A percentile compares a stretch with the other conserved stretches of the same genome.
These are phyloP conservation scores for Scheffersomyces stipitis DNA, from an alignment of 805 yeast species.

Conservation along the genomic window DNA sequence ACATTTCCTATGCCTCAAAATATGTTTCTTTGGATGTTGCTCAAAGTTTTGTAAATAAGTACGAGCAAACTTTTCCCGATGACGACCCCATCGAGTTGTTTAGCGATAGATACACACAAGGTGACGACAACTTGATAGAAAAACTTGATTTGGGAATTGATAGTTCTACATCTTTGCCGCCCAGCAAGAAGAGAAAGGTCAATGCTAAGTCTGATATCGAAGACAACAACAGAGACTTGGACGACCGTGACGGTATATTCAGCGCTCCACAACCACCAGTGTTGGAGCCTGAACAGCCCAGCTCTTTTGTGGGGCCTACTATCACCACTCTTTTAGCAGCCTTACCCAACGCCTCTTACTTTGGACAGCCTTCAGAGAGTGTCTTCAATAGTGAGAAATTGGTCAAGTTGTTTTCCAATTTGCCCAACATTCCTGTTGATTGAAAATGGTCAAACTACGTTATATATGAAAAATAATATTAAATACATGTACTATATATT, in stretches of 20 bases:
- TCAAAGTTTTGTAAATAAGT: constrained; percentile 64
- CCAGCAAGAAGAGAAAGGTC: constrained; percentile 8
- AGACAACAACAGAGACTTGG: constrained; percentile 1
- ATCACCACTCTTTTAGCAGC: constrained; percentile 13
- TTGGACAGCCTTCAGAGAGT: constrained; percentile 46
- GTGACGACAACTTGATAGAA: constrained; percentile 36
- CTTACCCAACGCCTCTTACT: constrained; percentile 61
- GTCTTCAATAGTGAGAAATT: constrained; percentile 57
- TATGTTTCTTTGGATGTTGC: constrained; percentile 72
- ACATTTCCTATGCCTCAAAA: constrained; percentile 65
- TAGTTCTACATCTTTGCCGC: constrained; percentile 3
- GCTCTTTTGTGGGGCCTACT: constrained; percentile 11
- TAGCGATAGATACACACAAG: constrained; percentile 39
- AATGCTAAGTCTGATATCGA: constrained; percentile 1
- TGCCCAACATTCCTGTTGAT: constrained; percentile 22
- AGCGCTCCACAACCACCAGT: neutral
- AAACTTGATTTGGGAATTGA: constrained; percentile 32
- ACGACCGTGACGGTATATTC: neutral
- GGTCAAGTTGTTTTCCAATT: constrained; percentile 39
- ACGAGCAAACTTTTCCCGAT: constrained; percentile 62
- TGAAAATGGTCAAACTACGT: neutral
- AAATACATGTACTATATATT: too few relatives aligned
- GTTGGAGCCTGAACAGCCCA: constrained; percentile 6
- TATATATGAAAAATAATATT: constrained; percentile 1
- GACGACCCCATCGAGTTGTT: constrained; percentile 44